Conservation (phyloP, 768 basidiomycete species). For the Amanita rimosa region DNA sequence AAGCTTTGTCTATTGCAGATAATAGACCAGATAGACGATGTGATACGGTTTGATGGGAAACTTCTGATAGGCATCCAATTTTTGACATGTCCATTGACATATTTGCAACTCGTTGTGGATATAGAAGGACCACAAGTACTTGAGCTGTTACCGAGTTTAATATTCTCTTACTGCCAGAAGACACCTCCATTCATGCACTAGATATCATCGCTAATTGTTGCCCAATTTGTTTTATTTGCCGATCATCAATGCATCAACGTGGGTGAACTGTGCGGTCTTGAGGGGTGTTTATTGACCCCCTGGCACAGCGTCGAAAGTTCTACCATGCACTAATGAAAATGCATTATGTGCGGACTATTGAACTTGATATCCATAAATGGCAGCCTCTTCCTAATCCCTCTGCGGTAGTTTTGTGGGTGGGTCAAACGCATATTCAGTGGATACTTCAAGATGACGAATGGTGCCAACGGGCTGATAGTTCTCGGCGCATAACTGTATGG, state of each 20-base stretch:
- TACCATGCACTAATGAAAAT: constrained; percentile 16
- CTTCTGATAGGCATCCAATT: constrained; percentile 30
- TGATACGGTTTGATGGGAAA: constrained; percentile 27
- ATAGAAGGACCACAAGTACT: constrained; percentile 20
- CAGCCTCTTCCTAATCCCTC: constrained; percentile 12
- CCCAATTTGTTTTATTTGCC: constrained; percentile 19
- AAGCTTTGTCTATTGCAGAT: constrained; percentile 28
- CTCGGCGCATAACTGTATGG: neutral
- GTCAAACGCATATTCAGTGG: constrained; percentile 17
- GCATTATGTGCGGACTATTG: constrained; percentile 18
- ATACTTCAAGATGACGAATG: constrained; percentile 2
- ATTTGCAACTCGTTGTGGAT: constrained; percentile 34
- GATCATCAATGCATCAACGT: constrained; percentile 13
- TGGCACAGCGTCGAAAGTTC: constrained; percentile 17
- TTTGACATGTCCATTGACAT: constrained; percentile 25
- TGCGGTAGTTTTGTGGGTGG: constrained; percentile 22
- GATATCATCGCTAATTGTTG: constrained; percentile 12
- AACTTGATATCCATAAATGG: constrained; percentile 23
- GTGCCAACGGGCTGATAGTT: constrained; percentile 2
- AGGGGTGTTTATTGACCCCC: neutral
- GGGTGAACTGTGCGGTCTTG: constrained; percentile 7
- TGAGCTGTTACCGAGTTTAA: constrained; percentile 20
- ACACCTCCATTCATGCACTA: constrained; percentile 12
- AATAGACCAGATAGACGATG: constrained; percentile 15
- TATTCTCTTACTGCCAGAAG: constrained; percentile 20